A percentile compares a stretch with the other conserved stretches of the same genome.
Conservation (phyloP, 495 filamentous ascomycete genomes). For the Paragyromitra xinjiangensis region DNA sequence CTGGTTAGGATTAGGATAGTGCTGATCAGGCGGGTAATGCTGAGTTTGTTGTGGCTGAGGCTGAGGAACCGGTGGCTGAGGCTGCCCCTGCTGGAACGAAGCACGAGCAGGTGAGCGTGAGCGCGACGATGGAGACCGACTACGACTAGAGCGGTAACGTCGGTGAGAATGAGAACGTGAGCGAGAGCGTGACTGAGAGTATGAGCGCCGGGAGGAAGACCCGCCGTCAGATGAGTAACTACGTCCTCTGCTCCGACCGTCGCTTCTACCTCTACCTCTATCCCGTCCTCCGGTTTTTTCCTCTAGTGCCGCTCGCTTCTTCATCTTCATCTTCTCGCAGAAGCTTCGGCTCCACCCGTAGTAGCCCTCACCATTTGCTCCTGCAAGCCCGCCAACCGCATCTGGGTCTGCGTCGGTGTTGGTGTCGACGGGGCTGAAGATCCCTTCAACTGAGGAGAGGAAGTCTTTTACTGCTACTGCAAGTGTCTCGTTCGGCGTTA, state of each 20-base stretch:
- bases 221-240: neutral
- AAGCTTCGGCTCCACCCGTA: slow-evolving; percentile 87
- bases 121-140: neutral
- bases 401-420: slow-evolving; percentile 67
- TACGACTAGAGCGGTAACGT: slow-evolving; percentile 1
- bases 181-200: slow-evolving; percentile 12
- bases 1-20: slow-evolving; percentile 3
- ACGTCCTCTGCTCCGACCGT: neutral
- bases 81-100: slow-evolving; percentile 27
- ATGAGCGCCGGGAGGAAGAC: neutral
- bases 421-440: slow-evolving; percentile 63
- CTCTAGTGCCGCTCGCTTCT: slow-evolving; percentile 11
- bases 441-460: slow-evolving; percentile 71
- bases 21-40: slow-evolving; percentile 2
- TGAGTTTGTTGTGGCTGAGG: slow-evolving; percentile 36
- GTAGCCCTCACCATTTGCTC: slow-evolving; percentile 72
- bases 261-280: slow-evolving; percentile 19
- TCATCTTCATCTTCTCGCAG: slow-evolving; percentile 72
- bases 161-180: neutral
- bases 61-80: slow-evolving; percentile 19
- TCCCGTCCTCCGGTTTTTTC: slow-evolving; percentile 9
- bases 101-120: slow-evolving; percentile 14
- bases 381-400: slow-evolving; percentile 72
- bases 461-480: slow-evolving; percentile 73
- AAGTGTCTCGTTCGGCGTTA: slow-evolving; percentile 74